Evolutionary conservation across 2,329 filamentous ascomycete genomes (phyloP).

Genomic region (Aureobasidium pullulans): DNA sequence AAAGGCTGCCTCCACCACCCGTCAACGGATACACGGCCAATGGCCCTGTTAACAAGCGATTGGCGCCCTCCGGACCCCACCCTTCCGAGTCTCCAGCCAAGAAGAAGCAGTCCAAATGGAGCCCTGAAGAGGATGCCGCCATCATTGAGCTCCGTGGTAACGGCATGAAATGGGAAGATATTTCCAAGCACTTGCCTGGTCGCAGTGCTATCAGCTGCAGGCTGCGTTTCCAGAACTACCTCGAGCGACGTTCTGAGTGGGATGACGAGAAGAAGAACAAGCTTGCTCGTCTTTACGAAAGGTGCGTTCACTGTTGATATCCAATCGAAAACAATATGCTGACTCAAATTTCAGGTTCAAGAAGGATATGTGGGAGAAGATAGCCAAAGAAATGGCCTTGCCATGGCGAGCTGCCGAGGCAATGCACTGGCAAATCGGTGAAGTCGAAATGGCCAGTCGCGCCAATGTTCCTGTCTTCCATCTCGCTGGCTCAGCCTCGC

Average conservation of each 20-base stretch:
- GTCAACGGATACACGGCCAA: slow-evolving; percentile 6
- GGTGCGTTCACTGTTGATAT: slow-evolving; percentile 49
- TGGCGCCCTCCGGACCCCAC: slow-evolving; percentile 39
- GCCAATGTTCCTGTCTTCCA: slow-evolving; percentile 84
- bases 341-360: slow-evolving; percentile 62
- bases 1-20: slow-evolving; percentile 17
- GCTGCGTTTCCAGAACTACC: slow-evolving; percentile 93
- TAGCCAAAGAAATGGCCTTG: slow-evolving; percentile 89
- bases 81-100: slow-evolving; percentile 63
- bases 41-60: slow-evolving; percentile 27
- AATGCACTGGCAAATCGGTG: slow-evolving; percentile 96
- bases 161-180: slow-evolving; percentile 98
- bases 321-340: background rate
- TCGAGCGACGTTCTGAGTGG: slow-evolving; percentile 89
- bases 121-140: slow-evolving; percentile 80
- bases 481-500: slow-evolving; percentile 28
- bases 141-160: slow-evolving; percentile 86
- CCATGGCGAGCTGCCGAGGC: slow-evolving; percentile 94
- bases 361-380: slow-evolving; percentile 94
- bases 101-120: slow-evolving; percentile 97
- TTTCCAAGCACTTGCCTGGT: slow-evolving; percentile 82
- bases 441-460: slow-evolving; percentile 85
- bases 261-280: slow-evolving; percentile 98
- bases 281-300: slow-evolving; percentile 86
- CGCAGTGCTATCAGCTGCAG: slow-evolving; percentile 91